A percentile compares a stretch with the other conserved stretches of the same genome.
Evolutionary conservation across 2,329 filamentous ascomycete species (phyloP).

Genomic region (Keithomyces neogunnii): DNA sequence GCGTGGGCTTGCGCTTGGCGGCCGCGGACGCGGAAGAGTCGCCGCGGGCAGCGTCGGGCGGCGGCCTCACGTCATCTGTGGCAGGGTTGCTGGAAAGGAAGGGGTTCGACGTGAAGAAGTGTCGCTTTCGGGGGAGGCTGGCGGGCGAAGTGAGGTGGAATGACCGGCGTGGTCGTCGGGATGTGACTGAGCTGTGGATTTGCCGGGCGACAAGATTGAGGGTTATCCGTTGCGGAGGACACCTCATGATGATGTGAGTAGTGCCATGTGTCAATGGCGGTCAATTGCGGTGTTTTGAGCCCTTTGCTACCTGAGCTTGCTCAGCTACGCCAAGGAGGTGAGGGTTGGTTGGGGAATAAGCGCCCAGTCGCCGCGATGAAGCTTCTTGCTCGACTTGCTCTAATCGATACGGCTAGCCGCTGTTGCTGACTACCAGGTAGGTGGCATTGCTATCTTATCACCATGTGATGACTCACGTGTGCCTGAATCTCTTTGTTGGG

Average conservation of each 20-base stretch:
- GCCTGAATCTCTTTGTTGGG: no score
- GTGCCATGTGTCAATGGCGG: conserved; percentile 12
- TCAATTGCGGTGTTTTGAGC: neutral
- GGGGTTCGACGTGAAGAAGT: conserved; percentile 60
- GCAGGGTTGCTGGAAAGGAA: conserved; percentile 32
- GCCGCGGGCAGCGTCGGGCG: conserved; percentile 1
- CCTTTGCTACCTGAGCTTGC: no score
- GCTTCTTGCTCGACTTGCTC: no score
- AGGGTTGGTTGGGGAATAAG: neutral
- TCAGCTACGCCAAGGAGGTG: neutral
- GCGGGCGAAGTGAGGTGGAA: conserved; percentile 39
- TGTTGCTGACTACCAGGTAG: no score
- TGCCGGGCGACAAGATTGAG: conserved; percentile 20
- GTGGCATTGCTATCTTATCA: conserved; percentile 8
- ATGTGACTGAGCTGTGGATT: conserved; percentile 18
- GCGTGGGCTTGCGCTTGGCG: conserved; percentile 37
- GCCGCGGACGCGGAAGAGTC: conserved; percentile 14
- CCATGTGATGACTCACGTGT: conserved; percentile 16
- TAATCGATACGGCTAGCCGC: no score
- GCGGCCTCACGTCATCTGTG: no score
- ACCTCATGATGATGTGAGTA: conserved; percentile 21
- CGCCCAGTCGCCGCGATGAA: no score
- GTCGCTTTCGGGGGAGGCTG: conserved; percentile 44
- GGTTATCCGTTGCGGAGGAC: conserved; percentile 22
- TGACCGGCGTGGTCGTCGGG: conserved; percentile 20